Conservation (phyloP, 257 asterid species). For the Fraxinus americana region DNA sequence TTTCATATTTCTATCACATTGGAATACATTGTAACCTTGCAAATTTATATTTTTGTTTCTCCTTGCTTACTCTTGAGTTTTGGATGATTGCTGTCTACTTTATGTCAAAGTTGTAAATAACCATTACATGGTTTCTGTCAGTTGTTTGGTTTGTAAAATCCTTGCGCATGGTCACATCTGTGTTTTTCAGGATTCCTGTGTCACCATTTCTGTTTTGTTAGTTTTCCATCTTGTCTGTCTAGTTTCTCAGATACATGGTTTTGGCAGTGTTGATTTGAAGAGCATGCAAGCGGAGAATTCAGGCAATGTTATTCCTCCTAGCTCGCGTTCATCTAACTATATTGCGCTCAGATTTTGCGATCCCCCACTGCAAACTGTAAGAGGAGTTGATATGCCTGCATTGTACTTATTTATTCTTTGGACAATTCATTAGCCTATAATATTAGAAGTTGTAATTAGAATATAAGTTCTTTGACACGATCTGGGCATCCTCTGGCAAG, state of each 20-base stretch:
- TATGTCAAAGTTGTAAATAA: not conserved
- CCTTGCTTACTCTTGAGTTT: not conserved
- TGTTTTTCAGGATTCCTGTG: slow-evolving; percentile 27
- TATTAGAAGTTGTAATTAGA: not conserved
- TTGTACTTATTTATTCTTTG: slow-evolving; percentile 10
- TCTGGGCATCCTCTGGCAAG: not conserved
- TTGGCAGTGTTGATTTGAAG: slow-evolving; percentile 91
- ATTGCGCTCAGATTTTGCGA: slow-evolving; percentile 74
- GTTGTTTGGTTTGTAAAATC: slow-evolving; percentile 10
- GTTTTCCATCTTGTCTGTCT: slow-evolving; percentile 33
- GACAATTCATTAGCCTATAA: not conserved
- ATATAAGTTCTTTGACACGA: not conserved
- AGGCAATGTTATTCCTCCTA: slow-evolving; percentile 60
- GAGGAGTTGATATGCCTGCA: slow-evolving; percentile 26
- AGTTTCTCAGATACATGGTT: slow-evolving; percentile 57
- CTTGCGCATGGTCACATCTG: slow-evolving; percentile 2
- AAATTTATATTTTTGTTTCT: not conserved
- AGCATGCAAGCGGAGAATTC: slow-evolving; percentile 87
- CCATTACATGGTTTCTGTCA: not conserved
- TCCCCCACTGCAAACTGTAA: slow-evolving; percentile 55
- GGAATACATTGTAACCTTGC: not conserved
- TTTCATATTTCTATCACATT: not conserved
- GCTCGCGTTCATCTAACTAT: slow-evolving; percentile 81
- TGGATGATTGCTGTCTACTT: not conserved
- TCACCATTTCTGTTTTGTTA: slow-evolving; percentile 27